These are phyloP conservation scores for Pulveroboletus sp. DNA, from an alignment of 768 basidiomycete species.

Conservation along the genomic window DNA sequence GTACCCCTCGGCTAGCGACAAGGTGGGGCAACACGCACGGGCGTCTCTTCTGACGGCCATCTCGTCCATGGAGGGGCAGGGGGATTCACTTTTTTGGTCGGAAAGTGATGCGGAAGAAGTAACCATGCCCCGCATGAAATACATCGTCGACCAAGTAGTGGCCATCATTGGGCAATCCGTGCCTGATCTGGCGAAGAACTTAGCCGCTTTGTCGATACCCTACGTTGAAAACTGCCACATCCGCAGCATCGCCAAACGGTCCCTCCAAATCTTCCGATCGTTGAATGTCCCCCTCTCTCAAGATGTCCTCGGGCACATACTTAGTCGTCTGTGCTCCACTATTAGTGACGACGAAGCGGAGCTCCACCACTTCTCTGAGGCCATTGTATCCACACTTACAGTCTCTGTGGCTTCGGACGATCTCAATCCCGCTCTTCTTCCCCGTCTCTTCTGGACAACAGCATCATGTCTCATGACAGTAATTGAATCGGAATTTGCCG, in stretches of 20 bases:
- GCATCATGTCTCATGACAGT: conserved; percentile 80
- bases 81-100: conserved; percentile 60
- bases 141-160: conserved; percentile 63
- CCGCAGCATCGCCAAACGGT: conserved; percentile 80
- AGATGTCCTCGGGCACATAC: conserved; percentile 68
- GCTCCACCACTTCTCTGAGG: conserved; percentile 78
- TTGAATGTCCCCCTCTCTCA: conserved; percentile 69
- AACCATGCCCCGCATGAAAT: conserved; percentile 62
- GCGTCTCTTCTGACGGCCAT: conserved; percentile 49
- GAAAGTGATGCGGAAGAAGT: conserved; percentile 59
- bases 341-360: conserved; percentile 72
- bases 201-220: conserved; percentile 74
- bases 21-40: conserved; percentile 45
- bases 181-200: conserved; percentile 63
- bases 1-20: conserved; percentile 68
- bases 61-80: conserved; percentile 53
- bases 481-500: conserved; percentile 73
- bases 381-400: conserved; percentile 74
- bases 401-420: conserved; percentile 54
- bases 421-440: conserved; percentile 58
- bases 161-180: conserved; percentile 64
- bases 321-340: conserved; percentile 81
- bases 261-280: conserved; percentile 85
- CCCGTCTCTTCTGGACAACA: conserved; percentile 86
- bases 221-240: conserved; percentile 90